Conservation (phyloP, 75 land plant genomes). For the Cunninghamia lanceolata region DNA sequence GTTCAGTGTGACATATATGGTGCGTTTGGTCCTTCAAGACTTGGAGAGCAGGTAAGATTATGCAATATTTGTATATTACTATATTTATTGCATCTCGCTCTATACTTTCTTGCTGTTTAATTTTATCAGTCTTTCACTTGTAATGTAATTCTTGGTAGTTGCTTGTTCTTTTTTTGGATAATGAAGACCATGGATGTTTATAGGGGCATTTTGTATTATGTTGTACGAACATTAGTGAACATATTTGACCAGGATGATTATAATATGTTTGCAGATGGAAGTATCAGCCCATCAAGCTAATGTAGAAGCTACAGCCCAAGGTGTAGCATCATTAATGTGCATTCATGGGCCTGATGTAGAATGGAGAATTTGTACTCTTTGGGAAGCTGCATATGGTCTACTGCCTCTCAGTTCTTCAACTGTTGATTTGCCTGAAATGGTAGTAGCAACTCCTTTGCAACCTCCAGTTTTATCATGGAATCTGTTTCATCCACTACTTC, state of each 20-base stretch:
- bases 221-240: neutral
- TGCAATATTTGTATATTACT: neutral
- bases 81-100: neutral
- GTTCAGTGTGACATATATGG: slow-evolving; percentile 49
- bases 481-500: slow-evolving; percentile 75
- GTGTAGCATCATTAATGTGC: slow-evolving; percentile 87
- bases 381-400: slow-evolving; percentile 99
- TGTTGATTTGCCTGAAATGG: slow-evolving; percentile 87
- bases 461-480: slow-evolving; percentile 91
- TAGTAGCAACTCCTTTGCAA: slow-evolving; percentile 84
- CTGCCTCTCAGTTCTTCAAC: slow-evolving; percentile 79
- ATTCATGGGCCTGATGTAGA: slow-evolving; percentile 94
- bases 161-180: neutral
- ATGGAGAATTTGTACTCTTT: slow-evolving; percentile 93
- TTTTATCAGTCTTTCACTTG: slow-evolving; percentile 9
- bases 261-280: slow-evolving; percentile 38
- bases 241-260: neutral
- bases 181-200: neutral
- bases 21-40: slow-evolving; percentile 17
- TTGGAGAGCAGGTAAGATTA: slow-evolving; percentile 15
- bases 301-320: slow-evolving; percentile 90
- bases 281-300: slow-evolving; percentile 62
- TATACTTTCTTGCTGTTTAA: neutral
- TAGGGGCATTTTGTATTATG: neutral
- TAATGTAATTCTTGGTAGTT: slow-evolving; percentile 5